Conservation (phyloP, 2,329 filamentous ascomycete species). For the Fusarium sororula region DNA sequence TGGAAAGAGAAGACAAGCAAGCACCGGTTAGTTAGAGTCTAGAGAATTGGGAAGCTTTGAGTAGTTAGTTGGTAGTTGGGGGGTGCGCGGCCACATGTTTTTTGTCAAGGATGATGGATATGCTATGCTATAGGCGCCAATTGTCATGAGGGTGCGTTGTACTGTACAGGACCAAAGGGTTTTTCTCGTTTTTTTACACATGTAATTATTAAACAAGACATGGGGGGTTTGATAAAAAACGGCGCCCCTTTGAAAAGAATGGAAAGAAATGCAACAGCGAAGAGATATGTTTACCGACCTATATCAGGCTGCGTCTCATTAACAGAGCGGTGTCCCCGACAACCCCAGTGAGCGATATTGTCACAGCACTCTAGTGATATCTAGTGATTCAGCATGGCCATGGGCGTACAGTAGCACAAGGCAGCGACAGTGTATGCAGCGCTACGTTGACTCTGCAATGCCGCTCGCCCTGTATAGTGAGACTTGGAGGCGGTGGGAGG, state of each 20-base stretch:
- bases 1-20: neutral
- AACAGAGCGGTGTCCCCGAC: neutral
- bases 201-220: conserved; percentile 43
- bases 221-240: conserved; percentile 22
- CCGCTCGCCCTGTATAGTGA: conserved; percentile 5
- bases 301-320: neutral
- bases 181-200: conserved; percentile 24
- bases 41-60: conserved; percentile 23
- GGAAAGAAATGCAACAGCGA: conserved; percentile 25
- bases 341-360: neutral
- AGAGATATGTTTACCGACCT: neutral
- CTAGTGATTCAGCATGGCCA: neutral
- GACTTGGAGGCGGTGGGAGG: conserved; percentile 13
- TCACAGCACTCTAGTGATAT: neutral
- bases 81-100: conserved; percentile 30
- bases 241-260: conserved; percentile 34
- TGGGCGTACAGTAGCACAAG: neutral
- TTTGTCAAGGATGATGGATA: conserved; percentile 42
- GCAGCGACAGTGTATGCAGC: conserved; percentile 7
- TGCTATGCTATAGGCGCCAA: conserved; percentile 44
- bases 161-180: conserved; percentile 40
- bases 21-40: neutral
- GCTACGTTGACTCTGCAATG: conserved; percentile 16
- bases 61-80: conserved; percentile 28
- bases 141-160: conserved; percentile 42